Evolutionary conservation across 768 basidiomycete genomes (phyloP).

Genomic region (Cystobasidium ongulense): DNA sequence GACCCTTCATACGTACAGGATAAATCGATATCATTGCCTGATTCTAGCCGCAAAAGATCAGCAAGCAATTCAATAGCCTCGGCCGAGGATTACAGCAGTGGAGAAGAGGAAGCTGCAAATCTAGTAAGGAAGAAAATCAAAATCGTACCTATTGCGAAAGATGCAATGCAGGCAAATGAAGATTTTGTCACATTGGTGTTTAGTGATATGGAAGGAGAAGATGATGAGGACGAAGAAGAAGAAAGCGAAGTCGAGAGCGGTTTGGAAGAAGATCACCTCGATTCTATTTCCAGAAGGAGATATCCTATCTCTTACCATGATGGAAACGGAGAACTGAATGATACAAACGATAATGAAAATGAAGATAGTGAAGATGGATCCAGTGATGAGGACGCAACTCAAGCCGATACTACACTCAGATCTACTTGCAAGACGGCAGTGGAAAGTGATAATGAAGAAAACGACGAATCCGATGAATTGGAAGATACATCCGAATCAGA

Average conservation of each 20-base stretch:
- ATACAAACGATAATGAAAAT: neutral
- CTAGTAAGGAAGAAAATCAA: neutral
- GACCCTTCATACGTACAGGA: neutral
- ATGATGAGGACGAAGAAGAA: slow-evolving; percentile 27
- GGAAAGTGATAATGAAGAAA: neutral
- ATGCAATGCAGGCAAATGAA: slow-evolving; percentile 27
- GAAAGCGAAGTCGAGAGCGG: slow-evolving; percentile 24
- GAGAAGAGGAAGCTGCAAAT: neutral
- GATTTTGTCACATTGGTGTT: slow-evolving; percentile 36
- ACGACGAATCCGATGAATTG: neutral
- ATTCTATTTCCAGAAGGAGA: neutral
- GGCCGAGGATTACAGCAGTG: neutral
- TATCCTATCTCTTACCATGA: neutral
- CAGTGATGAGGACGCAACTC: neutral
- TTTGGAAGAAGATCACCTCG: slow-evolving; percentile 16
- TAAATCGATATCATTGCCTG: neutral
- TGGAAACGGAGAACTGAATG: neutral
- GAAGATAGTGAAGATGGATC: neutral
- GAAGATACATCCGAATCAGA: neutral
- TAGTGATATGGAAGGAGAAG: slow-evolving; percentile 31
- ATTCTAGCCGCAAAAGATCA: neutral
- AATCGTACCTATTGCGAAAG: neutral
- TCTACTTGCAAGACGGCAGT: neutral
- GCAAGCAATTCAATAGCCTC: slow-evolving; percentile 29
- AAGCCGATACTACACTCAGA: neutral